Evolutionary conservation across 495 filamentous ascomycete genomes (phyloP).

Genomic region (Penicillium parvum): DNA sequence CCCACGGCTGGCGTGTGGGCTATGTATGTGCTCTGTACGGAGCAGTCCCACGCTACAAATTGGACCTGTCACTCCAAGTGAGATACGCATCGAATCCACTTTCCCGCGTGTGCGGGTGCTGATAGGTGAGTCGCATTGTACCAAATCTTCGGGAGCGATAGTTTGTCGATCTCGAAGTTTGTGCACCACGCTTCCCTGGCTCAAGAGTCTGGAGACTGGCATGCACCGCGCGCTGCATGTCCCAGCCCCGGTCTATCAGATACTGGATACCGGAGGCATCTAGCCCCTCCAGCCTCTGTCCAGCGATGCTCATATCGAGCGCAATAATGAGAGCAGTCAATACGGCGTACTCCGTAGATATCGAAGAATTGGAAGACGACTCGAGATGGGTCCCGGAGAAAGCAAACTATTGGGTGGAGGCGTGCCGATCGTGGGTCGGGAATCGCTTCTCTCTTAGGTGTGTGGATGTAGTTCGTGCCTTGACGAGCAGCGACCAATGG

Average conservation of each 20-base stretch:
- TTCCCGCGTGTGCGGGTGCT: slow-evolving; percentile 9
- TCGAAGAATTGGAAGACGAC: too few relatives aligned
- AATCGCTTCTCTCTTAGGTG: background rate
- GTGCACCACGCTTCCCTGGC: slow-evolving; percentile 8
- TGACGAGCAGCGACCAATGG: background rate
- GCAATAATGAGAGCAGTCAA: too few relatives aligned
- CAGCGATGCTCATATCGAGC: too few relatives aligned
- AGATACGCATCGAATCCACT: slow-evolving; percentile 12
- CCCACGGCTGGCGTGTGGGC: slow-evolving; percentile 8
- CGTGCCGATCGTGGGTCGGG: slow-evolving; percentile 4
- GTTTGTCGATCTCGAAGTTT: slow-evolving; percentile 22
- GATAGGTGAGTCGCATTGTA: slow-evolving; percentile 18
- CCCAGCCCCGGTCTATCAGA: too few relatives aligned
- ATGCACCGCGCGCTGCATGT: background rate
- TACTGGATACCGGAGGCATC: too few relatives aligned
- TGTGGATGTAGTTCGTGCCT: slow-evolving; percentile 5
- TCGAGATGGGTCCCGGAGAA: slow-evolving; percentile 5
- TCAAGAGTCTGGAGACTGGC: background rate
- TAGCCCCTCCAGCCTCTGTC: background rate
- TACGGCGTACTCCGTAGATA: too few relatives aligned
- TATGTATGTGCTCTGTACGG: too few relatives aligned
- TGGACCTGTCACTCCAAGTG: slow-evolving; percentile 29
- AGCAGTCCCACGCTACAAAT: slow-evolving; percentile 18
- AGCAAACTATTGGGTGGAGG: slow-evolving; percentile 13
- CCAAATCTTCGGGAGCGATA: slow-evolving; percentile 18